A percentile compares a stretch with the other conserved stretches of the same genome.
phyloP scores from a whole-genome alignment of 1,284 basidiomycete genomes.

The Fomitiporia mediterranea region DNA sequence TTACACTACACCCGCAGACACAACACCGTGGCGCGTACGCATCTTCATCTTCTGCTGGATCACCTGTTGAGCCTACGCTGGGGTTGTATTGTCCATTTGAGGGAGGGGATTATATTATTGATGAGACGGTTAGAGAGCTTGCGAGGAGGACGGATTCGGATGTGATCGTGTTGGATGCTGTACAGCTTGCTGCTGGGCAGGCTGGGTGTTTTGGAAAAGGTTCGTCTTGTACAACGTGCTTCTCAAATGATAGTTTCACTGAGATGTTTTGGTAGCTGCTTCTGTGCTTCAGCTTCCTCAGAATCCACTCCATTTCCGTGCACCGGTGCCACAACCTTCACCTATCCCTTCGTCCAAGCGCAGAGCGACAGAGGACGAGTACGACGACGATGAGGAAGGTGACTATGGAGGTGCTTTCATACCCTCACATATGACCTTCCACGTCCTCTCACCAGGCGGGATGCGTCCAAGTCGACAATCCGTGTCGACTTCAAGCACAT shows the following conservation, averaged over 20 bases:
- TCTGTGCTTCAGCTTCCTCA: conserved; percentile 59
- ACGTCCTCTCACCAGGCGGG: conserved; percentile 48
- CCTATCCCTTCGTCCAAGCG: conserved; percentile 25
- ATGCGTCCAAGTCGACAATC: conserved; percentile 21
- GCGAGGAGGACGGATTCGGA: conserved; percentile 70
- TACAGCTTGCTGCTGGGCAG: conserved; percentile 78
- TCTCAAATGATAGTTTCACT: conserved; percentile 17
- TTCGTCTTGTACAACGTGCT: conserved; percentile 28
- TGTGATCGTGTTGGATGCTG: conserved; percentile 74
- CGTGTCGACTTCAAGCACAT: conserved; percentile 4
- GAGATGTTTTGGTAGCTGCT: conserved; percentile 41
- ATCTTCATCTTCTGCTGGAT: conserved; percentile 36
- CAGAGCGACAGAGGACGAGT: conserved; percentile 34
- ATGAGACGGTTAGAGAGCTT: conserved; percentile 71
- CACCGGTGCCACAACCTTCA: conserved; percentile 30
- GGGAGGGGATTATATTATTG: conserved; percentile 74
- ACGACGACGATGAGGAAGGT: conserved; percentile 45
- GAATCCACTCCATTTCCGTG: conserved; percentile 67
- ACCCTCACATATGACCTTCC: conserved; percentile 54
- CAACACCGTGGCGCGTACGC: conserved; percentile 68
- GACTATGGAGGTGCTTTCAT: conserved; percentile 27
- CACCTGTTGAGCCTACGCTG: conserved; percentile 67
- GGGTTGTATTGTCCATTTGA: conserved; percentile 84
- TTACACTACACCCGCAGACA: conserved; percentile 73
- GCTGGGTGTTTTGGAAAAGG: conserved; percentile 74